phyloP scores from a whole-genome alignment of 805 yeast species.

The Cyberlindnera maclurae region DNA sequence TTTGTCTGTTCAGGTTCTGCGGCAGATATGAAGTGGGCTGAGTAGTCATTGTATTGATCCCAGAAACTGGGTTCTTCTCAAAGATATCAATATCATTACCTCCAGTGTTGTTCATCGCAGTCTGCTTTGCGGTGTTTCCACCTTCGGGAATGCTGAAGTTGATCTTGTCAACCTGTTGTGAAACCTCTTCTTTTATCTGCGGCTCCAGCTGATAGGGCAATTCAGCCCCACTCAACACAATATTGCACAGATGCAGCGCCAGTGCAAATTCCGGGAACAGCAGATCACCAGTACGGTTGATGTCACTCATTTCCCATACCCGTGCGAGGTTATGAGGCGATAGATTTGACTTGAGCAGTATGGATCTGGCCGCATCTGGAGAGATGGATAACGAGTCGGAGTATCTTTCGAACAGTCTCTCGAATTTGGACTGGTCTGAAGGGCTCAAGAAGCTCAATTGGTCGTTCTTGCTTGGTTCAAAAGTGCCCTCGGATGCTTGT shows the following conservation, averaged over 20 bases:
- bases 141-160: slow-evolving; percentile 66
- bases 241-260: slow-evolving; percentile 80
- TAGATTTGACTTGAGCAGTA: slow-evolving; percentile 73
- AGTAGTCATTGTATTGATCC: slow-evolving; percentile 6
- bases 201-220: slow-evolving; percentile 69
- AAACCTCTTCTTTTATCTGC: slow-evolving; percentile 72
- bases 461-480: slow-evolving; percentile 14
- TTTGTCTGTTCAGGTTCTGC: slow-evolving; percentile 10
- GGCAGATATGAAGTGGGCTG: background rate
- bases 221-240: slow-evolving; percentile 67
- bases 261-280: slow-evolving; percentile 92
- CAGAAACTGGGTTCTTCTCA: slow-evolving; percentile 27
- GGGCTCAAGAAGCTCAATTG: slow-evolving; percentile 79
- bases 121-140: slow-evolving; percentile 3
- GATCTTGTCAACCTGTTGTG: slow-evolving; percentile 80
- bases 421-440: slow-evolving; percentile 79
- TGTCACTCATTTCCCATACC: slow-evolving; percentile 87
- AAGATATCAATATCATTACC: slow-evolving; percentile 14
- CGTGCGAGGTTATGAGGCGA: slow-evolving; percentile 70
- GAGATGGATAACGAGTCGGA: slow-evolving; percentile 52
- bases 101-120: slow-evolving; percentile 4
- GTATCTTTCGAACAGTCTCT: slow-evolving; percentile 71
- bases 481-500: background rate
- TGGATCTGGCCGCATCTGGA: slow-evolving; percentile 70
- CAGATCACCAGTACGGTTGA: slow-evolving; percentile 75